Evolutionary conservation across 352 stramenopile genomes (phyloP).

Genomic region (Globisporangium solare): DNA sequence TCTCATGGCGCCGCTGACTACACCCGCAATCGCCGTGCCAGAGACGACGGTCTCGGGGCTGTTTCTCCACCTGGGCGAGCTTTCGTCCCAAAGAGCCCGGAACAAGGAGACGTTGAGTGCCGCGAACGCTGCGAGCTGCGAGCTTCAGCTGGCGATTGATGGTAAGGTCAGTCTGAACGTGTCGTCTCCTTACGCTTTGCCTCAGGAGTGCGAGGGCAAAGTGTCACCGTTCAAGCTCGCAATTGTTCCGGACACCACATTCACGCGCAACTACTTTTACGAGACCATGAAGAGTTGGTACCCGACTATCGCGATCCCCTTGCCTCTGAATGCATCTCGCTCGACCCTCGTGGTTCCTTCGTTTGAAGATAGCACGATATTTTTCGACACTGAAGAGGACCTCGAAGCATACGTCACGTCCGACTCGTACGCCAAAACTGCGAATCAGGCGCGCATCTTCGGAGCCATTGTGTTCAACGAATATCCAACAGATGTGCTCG

Average conservation of each 20-base stretch:
- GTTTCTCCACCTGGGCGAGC: constrained; percentile 39
- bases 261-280: constrained; percentile 33
- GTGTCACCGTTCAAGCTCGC: constrained; percentile 29
- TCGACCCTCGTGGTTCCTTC: constrained; percentile 26
- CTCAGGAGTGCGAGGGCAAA: constrained; percentile 13
- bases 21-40: constrained; percentile 34
- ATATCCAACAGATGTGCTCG: constrained; percentile 14
- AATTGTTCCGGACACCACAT: constrained; percentile 30
- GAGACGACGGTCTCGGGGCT: constrained; percentile 62
- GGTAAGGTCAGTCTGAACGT: constrained; percentile 16
- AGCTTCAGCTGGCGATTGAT: constrained; percentile 1
- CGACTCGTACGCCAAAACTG: constrained; percentile 22
- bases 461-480: constrained; percentile 43
- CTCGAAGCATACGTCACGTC: constrained; percentile 33
- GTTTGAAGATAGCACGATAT: constrained; percentile 33
- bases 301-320: constrained; percentile 16
- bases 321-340: constrained; percentile 4
- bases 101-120: constrained; percentile 9
- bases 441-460: constrained; percentile 26
- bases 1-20: constrained; percentile 23
- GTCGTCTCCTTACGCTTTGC: constrained; percentile 20
- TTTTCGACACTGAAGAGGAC: constrained; percentile 24
- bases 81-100: constrained; percentile 27
- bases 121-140: constrained; percentile 3
- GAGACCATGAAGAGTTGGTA: constrained; percentile 28